Evolutionary conservation across 2,329 filamentous ascomycete species (phyloP).

Genomic region (Lomentospora prolificans): DNA sequence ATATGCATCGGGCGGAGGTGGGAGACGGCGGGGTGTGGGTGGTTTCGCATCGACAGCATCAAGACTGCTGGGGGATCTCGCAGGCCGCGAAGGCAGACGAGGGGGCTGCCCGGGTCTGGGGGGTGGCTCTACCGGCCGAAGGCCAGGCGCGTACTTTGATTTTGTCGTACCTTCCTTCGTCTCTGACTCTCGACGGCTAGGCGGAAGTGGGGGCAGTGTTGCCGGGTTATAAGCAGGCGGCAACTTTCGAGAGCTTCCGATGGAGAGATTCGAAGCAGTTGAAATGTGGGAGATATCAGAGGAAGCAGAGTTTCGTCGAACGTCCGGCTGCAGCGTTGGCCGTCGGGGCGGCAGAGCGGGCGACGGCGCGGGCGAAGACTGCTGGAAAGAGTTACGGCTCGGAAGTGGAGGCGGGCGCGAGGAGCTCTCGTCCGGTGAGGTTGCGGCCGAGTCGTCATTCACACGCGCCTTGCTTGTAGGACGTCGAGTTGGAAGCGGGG

Average conservation of each 20-base stretch:
- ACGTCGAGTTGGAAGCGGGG: conserved; percentile 28
- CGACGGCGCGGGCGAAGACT: neutral
- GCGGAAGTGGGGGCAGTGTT: conserved; percentile 48
- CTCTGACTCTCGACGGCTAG: conserved; percentile 43
- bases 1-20: conserved; percentile 20
- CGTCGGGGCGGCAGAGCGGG: conserved; percentile 4
- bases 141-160: conserved; percentile 41
- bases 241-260: conserved; percentile 37
- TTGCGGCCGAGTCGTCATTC: neutral
- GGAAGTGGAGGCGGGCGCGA: neutral
- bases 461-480: conserved; percentile 16
- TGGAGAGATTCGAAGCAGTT: conserved; percentile 40
- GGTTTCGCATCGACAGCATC: neutral
- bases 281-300: conserved; percentile 48
- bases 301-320: conserved; percentile 45
- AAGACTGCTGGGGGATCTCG: neutral
- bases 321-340: conserved; percentile 13
- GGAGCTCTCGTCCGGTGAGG: conserved; percentile 3
- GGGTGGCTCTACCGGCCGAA: conserved; percentile 23
- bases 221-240: conserved; percentile 46
- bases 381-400: neutral
- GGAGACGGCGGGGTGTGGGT: conserved; percentile 24
- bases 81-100: conserved; percentile 5
- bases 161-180: conserved; percentile 22
- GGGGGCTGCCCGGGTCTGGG: conserved; percentile 1